A percentile compares a stretch with the other conserved stretches of the same genome.
These are phyloP conservation scores for Aspergillus versicolor DNA, from an alignment of 2,329 filamentous ascomycete species.

Conservation along the genomic window DNA sequence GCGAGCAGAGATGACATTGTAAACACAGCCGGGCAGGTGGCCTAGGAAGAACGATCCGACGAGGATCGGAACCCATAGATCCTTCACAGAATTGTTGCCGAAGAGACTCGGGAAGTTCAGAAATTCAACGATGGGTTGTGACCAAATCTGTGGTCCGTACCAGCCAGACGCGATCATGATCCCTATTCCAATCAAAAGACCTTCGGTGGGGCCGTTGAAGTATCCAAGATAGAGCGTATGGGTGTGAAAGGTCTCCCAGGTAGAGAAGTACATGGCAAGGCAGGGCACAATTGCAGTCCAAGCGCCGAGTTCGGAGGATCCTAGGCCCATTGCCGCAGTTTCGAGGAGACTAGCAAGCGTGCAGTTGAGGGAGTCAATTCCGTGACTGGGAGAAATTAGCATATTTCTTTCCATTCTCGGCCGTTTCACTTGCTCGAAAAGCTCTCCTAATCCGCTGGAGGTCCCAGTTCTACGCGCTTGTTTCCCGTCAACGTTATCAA, in stretches of 20 bases:
- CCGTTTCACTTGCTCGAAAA: conserved; percentile 70
- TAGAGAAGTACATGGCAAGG: conserved; percentile 98
- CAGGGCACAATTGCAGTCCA: conserved; percentile 91
- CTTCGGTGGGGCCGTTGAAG: conserved; percentile 97
- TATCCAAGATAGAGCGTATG: conserved; percentile 95
- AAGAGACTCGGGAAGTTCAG: conserved; percentile 65
- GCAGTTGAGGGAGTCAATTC: conserved; percentile 97
- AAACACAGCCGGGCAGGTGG: conserved; percentile 85
- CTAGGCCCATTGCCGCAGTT: conserved; percentile 89
- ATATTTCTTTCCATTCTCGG: conserved; percentile 11
- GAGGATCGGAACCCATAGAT: conserved; percentile 81
- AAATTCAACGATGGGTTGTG: conserved; percentile 67
- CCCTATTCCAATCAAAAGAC: conserved; percentile 79
- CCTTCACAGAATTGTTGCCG: conserved; percentile 72
- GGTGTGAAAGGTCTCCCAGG: conserved; percentile 99
- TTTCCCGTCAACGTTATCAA: conserved; percentile 99
- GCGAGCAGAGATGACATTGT: conserved; percentile 79
- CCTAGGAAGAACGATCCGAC: conserved; percentile 63
- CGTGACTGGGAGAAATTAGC: conserved; percentile 60
- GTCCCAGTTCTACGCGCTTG: conserved; percentile 93
- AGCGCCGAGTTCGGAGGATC: conserved; percentile 77
- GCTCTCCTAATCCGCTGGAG: conserved; percentile 88
- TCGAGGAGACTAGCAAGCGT: conserved; percentile 88
- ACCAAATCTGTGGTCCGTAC: conserved; percentile 87
- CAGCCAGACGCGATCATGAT: conserved; percentile 86